Evolutionary conservation across 805 yeast species (phyloP), one percentile per base, ranked within the genome.

Genomic region (Wickerhamiella qilinensis): DNA sequence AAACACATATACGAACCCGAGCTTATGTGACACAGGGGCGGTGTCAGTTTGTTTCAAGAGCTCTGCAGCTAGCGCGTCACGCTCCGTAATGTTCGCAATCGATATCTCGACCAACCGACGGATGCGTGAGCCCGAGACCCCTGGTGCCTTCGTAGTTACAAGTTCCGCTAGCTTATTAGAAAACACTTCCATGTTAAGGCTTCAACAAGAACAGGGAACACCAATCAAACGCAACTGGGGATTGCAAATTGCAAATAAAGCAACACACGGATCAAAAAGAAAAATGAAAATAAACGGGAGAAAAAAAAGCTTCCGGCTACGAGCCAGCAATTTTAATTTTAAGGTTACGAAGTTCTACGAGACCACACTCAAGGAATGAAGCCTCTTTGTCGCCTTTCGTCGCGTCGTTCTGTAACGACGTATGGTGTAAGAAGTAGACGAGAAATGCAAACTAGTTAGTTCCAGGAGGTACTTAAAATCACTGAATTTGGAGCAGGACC

Each of bases 71-170:
- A 43, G 27, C 50, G 58, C 40, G 44, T 21, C 17, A n/a, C 42
- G 38, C 45, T 57, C 63, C 43, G 54, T 59, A 40, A 79, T 78
- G 57, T 84, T 72, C 47, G 69, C 70, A 43, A 77, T 65, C 41
- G 94, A 93, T 44, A 81, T 57, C 41, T 81, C 79, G 34, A 88
- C 81, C 54, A 86, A 65, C 53, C 76, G 76, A 58, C 82, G 82
- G 59, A 88, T 91, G 63, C 95, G 84, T 40, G 94, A 75, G 33
- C 97, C 97, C 21, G 96, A 85, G 38, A 88, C 91, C 43, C 98
- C 97, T 12, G 88, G 88, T 14, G 94, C 54, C 45, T 59, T 58
- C 16, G 53, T 48, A 30, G 46, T 32, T 38, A 52, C 24, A 35
- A 58, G 46, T 39, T 58, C 55, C 20, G 43, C 42, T 30, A 52